These are phyloP conservation scores for Breviolum minutum DNA, from an alignment of 73 alveolate species.

Conservation along the genomic window DNA sequence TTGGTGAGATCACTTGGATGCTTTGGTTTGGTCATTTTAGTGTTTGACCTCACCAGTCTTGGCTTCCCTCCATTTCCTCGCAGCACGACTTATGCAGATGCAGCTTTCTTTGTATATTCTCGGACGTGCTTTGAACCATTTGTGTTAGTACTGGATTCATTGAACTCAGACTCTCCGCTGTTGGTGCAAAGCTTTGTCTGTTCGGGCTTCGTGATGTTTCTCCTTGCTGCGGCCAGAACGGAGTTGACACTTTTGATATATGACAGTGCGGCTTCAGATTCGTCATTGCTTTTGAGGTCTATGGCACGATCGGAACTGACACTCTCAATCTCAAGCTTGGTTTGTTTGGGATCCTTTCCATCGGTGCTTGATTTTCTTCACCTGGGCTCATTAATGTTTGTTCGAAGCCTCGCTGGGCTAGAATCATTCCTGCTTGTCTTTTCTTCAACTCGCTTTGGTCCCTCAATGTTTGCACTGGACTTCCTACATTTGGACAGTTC, in stretches of 20 bases:
- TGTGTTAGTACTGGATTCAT: slow-evolving; percentile 7
- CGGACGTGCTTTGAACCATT: not conserved
- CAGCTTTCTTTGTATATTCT: not conserved
- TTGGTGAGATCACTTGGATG: not conserved
- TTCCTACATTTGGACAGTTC: not conserved
- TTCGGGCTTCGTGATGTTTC: not conserved
- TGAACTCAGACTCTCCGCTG: not conserved
- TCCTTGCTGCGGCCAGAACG: not conserved
- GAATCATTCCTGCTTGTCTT: not conserved
- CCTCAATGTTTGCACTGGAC: slow-evolving; percentile 5
- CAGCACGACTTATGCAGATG: not conserved
- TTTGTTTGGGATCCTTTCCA: not conserved
- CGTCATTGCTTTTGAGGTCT: not conserved
- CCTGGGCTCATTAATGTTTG: not conserved
- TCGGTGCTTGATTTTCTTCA: slow-evolving; percentile 19
- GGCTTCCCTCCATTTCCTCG: slow-evolving; percentile 1
- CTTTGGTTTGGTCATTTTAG: not conserved
- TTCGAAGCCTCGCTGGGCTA: not conserved
- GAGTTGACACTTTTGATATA: not conserved
- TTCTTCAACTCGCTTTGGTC: not conserved
- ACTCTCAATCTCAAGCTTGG: not conserved
- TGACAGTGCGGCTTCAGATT: not conserved
- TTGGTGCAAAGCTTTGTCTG: not conserved
- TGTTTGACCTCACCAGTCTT: slow-evolving; percentile 26
- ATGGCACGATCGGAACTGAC: not conserved